Evolutionary conservation across 768 basidiomycete species (phyloP), one percentile per base, ranked within the genome.

Genomic region (Leccinellum albellum): DNA sequence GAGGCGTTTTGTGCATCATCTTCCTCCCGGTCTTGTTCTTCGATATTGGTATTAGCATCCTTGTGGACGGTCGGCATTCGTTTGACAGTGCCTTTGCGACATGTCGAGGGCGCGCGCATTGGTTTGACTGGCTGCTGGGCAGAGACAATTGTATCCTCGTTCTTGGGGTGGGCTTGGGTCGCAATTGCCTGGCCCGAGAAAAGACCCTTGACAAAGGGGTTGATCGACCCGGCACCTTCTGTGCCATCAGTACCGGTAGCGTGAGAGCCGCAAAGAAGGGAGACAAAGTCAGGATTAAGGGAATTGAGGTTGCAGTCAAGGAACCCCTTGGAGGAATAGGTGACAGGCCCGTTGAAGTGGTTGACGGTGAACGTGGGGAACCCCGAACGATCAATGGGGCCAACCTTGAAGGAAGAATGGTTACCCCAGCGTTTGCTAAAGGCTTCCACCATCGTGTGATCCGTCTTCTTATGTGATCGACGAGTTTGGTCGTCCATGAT

Each of bases 401-500:
- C 89, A 1, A 87, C 72, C 72, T 94, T 94, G 84, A 97, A 97
- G 0, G 87, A 88, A 0, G 87, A 81, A 69, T 98, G 94, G 66
- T 91, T 94, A 9, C 85, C 89, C 91, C 94, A 97, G 2, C 94
- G 83, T 74, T 97, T 98, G 52, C 82, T 79, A 71, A 97, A 91
- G 0, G 94, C 91, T 66, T 96, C 92, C 14, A 94, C 84, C 92
- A 97, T 95, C 1, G 89, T 91, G 55, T 87, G 82, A 65, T 95
- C 92, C 3, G 35, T 51, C 35, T 94, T 94, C 75, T 93, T 94
- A 55, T 85, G 87, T 59, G 82, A 80, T 35, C 90, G 79, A 17
- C 88, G 80, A 1, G 93, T 89, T 73, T 96, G 93, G 68, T 98
- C 94, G 69, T 98, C 94, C 88, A 96, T 91, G 73, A 98, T 97